Base-by-base conservation (phyloP, 768 basidiomycete genomes). In the Leccinum longicurvipes region DNA sequence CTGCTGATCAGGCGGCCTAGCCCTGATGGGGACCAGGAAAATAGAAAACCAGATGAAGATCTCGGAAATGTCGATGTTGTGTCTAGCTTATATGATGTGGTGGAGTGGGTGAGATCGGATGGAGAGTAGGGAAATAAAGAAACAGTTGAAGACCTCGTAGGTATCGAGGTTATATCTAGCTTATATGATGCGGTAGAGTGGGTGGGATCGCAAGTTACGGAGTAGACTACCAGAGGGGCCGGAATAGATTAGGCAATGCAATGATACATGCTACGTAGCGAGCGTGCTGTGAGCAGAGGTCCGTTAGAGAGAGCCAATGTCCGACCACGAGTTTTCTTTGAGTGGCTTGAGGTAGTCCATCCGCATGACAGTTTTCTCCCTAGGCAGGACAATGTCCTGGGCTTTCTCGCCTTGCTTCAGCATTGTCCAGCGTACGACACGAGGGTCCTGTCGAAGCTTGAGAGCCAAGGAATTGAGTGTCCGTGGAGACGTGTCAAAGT, bases 401-500 rank as follows among this genome's bases (percentile, higher is more conserved):
- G 87, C 74, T 52, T 80, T 85, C 53, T 88, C 82, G 10, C 87
- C 93, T 50, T 90, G 72, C 64, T 91, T 93, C 31, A 93, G 72
- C 47, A 88, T 80, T 7, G 89, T 91, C 83, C 87, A 89, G 19
- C 91, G 81, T 52, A 96, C 75, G 14, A 96, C 90, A 29, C 87
- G 82, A 11, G 91, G 91, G 65, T 96, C 93, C 51, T 78, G 78
- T 8, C 87, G 83, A 70, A 95, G 80, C 54, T 87, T 76, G 9
- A 75, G 72, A 61, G 84, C 83, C n/a, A 96, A 76, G 1, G 79
- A 75, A 6, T 76, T 74, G 48, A 95, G 76, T 0, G 83, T 85
- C 36, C 76, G 76, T 11, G 93, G 93, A 9, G 88, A 87, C 4
- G 90, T 83, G 76, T 96, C 93, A 69, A 94, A 96, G 67, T 91